Evolutionary conservation across 176 grass and related monocot species (phyloP), one percentile per base, ranked within the genome.

Genomic region (Tuctoria greenei): DNA sequence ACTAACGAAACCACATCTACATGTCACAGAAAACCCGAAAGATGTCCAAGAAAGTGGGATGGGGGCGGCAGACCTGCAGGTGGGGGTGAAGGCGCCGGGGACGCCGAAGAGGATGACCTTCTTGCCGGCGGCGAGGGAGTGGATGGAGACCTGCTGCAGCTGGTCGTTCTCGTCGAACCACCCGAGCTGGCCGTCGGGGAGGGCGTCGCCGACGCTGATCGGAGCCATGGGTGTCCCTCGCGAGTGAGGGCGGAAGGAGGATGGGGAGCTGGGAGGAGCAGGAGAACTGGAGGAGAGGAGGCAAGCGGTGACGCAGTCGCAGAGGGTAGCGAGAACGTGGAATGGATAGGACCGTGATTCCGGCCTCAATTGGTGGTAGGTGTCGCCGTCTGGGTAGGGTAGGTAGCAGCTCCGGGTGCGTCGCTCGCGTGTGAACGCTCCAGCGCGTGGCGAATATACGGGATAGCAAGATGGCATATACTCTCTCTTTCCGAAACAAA

Each of bases 41-140:
- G n/a, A 44, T 71, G 18, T 49, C 58, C 58, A 44, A 51, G 24
- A 15, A 47, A 44, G 26, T 16, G 45, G 45, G 45, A 47, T 1
- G 31, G 4, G 45, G 43, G 15, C 12, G 20, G 7, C 1, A 64
- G 17, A 94, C 91, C 95, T 98, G 91, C 95, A 98, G 64, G 95
- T 98, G 24, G 95, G 95, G 55, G 95, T 98, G 87, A 98, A 98
- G 66, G 95, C 95, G 8, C 95, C 95, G 9, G 95, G 95, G 24
- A 98, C 95, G 47, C 95, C 95, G 73, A 98, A 91, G 64, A 98
- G 79, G 59, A 98, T 81, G 84, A 98, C 87, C 87, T 95, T 98
- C 85, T 98, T 98, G 76, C 86, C 85, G 84, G 91, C 85, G 69
- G 89, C 82, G 17, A 98, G 82, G 63, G 61, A 60, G 78, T 88